Conservation (phyloP, 2,329 filamentous ascomycete species). For the Blastomyces silverae region DNA sequence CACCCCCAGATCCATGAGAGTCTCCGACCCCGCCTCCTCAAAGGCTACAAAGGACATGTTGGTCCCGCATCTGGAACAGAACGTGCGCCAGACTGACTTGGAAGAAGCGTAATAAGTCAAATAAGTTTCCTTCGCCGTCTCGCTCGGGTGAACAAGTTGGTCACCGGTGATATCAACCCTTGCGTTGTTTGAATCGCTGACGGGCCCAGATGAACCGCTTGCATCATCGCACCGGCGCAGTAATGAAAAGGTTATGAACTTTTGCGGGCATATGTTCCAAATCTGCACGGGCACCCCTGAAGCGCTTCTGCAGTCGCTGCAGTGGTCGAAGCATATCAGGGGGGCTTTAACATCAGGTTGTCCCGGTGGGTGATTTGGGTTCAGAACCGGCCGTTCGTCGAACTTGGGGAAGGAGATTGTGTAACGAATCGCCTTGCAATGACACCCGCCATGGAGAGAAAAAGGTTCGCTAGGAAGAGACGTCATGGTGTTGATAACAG, state of each 20-base stretch:
- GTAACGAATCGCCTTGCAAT: slow-evolving; percentile 28
- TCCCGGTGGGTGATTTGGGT: not conserved
- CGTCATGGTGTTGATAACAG: not conserved
- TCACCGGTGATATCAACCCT: not conserved
- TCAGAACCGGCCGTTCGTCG: slow-evolving; percentile 18
- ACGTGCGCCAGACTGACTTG: slow-evolving; percentile 23
- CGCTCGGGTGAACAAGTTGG: slow-evolving; percentile 7
- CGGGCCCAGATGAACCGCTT: not conserved
- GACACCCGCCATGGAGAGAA: slow-evolving; percentile 27
- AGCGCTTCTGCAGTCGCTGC: slow-evolving; percentile 25
- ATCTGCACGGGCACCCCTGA: slow-evolving; percentile 24
- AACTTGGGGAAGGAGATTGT: slow-evolving; percentile 24
- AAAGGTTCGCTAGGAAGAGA: slow-evolving; percentile 18
- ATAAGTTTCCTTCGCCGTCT: slow-evolving; percentile 8
- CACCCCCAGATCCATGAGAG: slow-evolving; percentile 24
- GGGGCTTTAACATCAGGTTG: slow-evolving; percentile 12
- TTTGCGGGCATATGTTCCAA: slow-evolving; percentile 27
- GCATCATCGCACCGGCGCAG: slow-evolving; percentile 1
- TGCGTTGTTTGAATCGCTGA: not conserved
- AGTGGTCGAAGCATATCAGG: slow-evolving; percentile 25
- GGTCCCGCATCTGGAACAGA: slow-evolving; percentile 29
- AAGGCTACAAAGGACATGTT: slow-evolving; percentile 23
- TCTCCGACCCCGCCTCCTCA: slow-evolving; percentile 11
- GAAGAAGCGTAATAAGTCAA: slow-evolving; percentile 13
- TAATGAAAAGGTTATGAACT: slow-evolving; percentile 17